These are phyloP conservation scores for Xylariomycetidae sp. DNA, from an alignment of 2,329 filamentous ascomycete species.

Conservation along the genomic window DNA sequence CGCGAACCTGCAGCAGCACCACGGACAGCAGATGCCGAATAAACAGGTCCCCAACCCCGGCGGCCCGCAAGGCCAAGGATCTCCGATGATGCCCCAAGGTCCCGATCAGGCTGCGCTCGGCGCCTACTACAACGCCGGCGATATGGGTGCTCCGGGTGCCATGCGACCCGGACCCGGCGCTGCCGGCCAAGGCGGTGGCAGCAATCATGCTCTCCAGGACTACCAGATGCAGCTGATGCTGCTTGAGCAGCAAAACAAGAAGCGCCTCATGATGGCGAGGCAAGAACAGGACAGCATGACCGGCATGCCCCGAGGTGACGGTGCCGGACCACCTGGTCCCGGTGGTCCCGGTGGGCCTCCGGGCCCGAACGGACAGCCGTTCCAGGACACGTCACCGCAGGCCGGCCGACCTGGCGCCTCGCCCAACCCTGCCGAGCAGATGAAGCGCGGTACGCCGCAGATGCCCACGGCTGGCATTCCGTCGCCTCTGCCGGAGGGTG, in stretches of 20 bases:
- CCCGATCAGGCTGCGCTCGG: slow-evolving; percentile 56
- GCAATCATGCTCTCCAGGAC: slow-evolving; percentile 77
- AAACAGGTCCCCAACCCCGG: slow-evolving; percentile 69
- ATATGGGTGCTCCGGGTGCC: slow-evolving; percentile 50
- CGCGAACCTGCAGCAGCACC: slow-evolving; percentile 75
- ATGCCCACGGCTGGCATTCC: slow-evolving; percentile 64
- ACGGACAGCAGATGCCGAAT: slow-evolving; percentile 73
- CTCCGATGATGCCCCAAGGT: slow-evolving; percentile 73
- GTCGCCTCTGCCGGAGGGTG: slow-evolving; percentile 64
- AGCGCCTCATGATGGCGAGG: slow-evolving; percentile 75
- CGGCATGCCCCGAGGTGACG: slow-evolving; percentile 43
- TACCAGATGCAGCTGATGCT: slow-evolving; percentile 89
- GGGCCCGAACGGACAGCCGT: slow-evolving; percentile 54
- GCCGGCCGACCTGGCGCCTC: slow-evolving; percentile 64
- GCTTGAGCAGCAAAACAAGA: slow-evolving; percentile 83
- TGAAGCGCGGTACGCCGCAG: slow-evolving; percentile 72
- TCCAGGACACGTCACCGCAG: slow-evolving; percentile 65
- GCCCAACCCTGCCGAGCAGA: slow-evolving; percentile 71
- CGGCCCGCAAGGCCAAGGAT: slow-evolving; percentile 70
- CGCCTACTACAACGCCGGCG: slow-evolving; percentile 57
- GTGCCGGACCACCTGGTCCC: slow-evolving; percentile 46
- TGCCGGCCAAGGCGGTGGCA: slow-evolving; percentile 42
- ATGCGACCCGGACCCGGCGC: slow-evolving; percentile 52
- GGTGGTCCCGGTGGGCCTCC: slow-evolving; percentile 37
- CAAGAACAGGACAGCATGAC: slow-evolving; percentile 67